Base-by-base conservation (phyloP, 768 basidiomycete genomes). In the Pholiota microspora region DNA sequence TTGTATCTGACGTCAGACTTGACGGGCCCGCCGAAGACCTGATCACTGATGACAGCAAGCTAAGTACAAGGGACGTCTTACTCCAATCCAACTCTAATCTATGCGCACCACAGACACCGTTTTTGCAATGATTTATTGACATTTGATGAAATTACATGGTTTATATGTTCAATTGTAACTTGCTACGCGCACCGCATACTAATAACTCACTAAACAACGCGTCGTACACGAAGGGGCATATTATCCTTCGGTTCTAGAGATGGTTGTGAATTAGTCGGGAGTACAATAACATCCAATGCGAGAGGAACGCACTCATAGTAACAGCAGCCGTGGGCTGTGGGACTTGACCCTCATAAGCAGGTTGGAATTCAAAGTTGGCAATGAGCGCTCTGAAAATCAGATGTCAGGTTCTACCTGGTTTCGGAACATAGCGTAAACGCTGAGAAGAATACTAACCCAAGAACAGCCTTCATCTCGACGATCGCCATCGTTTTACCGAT, bases 401-500 rank as follows among this genome's bases (percentile, higher is more conserved):
- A 28, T 2, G 12, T 35, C 12, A 34, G 18, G 7, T 13, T 29
- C 9, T 45, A n/a, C n/a, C n/a, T n/a, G n/a, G n/a, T 42, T n/a
- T 27, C 10, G 45, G 10, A 23, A 13, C 5, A 36, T 45, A 27
- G 42, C 13, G 40, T 32, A 12, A 7, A 23, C n/a, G n/a, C n/a
- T n/a, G 42, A 18, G 18, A 13, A 34, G 18, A 55, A n/a, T 15
- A 67, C 65, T 1, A 44, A 74, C 73, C 64, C 75, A n/a, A 76
- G 60, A 4, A 77, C 71, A 35, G 73, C 73, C 61, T 78, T 78
- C 77, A 78, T 78, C 59, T 79, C 77, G 47, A 72, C 67, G 36
- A 79, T 68, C 0, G 76, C 67, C 77, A 78, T 79, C 0, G 76
- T 77, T 62, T 73, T 76, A 13, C 77, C 77, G 40, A 79, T 78